Conservation (phyloP, 768 basidiomycete genomes). For the Tricholoma flavovirens region DNA sequence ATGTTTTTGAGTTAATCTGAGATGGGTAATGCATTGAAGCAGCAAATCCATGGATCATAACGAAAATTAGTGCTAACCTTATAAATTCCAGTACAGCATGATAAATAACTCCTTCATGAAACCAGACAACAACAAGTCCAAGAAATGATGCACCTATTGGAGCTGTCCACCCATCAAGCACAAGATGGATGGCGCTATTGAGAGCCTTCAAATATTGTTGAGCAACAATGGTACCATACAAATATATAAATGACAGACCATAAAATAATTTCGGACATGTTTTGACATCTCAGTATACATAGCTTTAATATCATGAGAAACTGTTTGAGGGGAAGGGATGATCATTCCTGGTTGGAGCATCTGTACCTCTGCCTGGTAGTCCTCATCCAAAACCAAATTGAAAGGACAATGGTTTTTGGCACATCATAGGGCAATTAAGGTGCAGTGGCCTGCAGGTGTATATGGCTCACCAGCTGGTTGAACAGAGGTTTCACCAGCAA, state of each 20-base stretch:
- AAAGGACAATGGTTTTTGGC: conserved; percentile 18
- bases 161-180: background rate
- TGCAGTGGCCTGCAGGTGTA: conserved; percentile 11
- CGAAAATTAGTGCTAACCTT: too few species aligned
- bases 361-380: conserved; percentile 21
- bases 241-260: conserved; percentile 5
- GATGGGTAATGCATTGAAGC: too few species aligned
- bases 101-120: too few species aligned
- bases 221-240: background rate
- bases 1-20: too few species aligned
- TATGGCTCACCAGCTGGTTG: too few species aligned
- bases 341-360: conserved; percentile 22
- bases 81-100: too few species aligned
- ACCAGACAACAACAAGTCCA: too few species aligned
- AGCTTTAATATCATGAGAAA: conserved; percentile 19
- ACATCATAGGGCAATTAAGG: conserved; percentile 21
- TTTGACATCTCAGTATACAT: conserved; percentile 5
- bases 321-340: conserved; percentile 19
- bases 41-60: too few species aligned
- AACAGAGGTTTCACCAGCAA: too few species aligned
- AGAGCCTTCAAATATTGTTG: background rate
- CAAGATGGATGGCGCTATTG: background rate
- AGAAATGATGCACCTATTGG: background rate
- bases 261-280: conserved; percentile 13
- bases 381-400: conserved; percentile 18